Base-by-base conservation (phyloP, 1,284 basidiomycete genomes). In the Mrakiaceae sp. region DNA sequence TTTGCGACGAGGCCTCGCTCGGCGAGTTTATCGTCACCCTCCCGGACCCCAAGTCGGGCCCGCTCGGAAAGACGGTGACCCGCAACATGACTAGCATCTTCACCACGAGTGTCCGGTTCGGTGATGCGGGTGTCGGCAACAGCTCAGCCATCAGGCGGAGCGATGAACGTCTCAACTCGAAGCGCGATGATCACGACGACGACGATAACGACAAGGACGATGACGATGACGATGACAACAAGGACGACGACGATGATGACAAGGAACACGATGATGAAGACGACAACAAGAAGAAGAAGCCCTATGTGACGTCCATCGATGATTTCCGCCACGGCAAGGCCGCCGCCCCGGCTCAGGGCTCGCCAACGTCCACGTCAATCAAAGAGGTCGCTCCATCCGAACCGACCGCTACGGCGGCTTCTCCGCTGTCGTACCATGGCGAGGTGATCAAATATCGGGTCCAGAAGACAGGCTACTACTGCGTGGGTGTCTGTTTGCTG, bases 401-500 rank as follows among this genome's bases (percentile, higher is more conserved):
- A 6, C 50, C 50, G 4, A 61, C 10, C 48, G 27, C 14, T 43
- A 42, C 39, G 46, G 47, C 9, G 52, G 52, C 4, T 16, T 49
- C 48, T 8, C 14, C 60, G 2, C 53, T 52, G 10, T 62, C 51
- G 53, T 77, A 77, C 67, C 60, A 66, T 8, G 69, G 59, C 14
- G 73, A 74, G 5, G 73, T 77, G 9, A 86, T 88, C 67, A 82
- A 85, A 57, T 97, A 97, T 74, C 75, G 81, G 44, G 90, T 98
- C n/a, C 79, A 80, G 39, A 87, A 87, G 74, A 91, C 88, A 3
- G 95, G 94, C 2, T 98, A 96, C 75, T 98, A 96, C 75, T 98
- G 94, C 74, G 86, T 95, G 46, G 51, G 58, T 52, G 90, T 84
- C 75, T 77, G 84, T 79, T 6, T 52, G 11, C 16, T n/a, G 11